These are phyloP conservation scores for Fusarium agapanthi DNA, from an alignment of 2,329 filamentous ascomycete genomes.

Conservation along the genomic window DNA sequence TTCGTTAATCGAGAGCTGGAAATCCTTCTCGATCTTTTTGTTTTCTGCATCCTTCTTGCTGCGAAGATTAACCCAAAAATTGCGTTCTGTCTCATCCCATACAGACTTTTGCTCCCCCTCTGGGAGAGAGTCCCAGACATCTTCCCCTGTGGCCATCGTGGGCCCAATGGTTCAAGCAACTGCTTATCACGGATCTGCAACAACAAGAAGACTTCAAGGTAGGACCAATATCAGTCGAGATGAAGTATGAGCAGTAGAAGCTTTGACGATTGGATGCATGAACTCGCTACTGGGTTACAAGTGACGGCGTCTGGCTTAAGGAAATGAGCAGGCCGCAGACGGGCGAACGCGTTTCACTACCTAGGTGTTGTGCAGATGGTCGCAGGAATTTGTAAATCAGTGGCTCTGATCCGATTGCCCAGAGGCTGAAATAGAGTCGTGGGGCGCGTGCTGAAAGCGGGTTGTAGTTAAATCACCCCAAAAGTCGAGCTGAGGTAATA, in stretches of 20 bases:
- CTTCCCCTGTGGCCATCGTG: conserved; percentile 37
- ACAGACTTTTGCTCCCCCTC: conserved; percentile 45
- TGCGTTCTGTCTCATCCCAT: conserved; percentile 49
- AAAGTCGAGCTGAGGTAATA: conserved; percentile 21
- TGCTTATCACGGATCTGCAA: neutral
- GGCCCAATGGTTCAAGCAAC: neutral
- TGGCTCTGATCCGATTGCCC: conserved; percentile 32
- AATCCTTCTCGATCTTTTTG: conserved; percentile 38
- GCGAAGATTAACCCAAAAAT: conserved; percentile 47
- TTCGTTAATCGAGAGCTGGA: conserved; percentile 38
- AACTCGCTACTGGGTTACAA: conserved; percentile 7
- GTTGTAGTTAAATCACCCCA: conserved; percentile 21
- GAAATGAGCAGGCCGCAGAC: neutral
- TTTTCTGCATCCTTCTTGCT: conserved; percentile 37
- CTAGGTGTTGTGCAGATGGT: conserved; percentile 18
- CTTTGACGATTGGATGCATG: conserved; percentile 6
- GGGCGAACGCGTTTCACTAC: conserved; percentile 10
- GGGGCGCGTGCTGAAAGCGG: conserved; percentile 31
- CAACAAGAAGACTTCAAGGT: neutral
- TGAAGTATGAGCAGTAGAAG: neutral
- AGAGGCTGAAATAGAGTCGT: conserved; percentile 37
- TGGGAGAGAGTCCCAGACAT: conserved; percentile 45
- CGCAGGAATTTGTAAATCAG: conserved; percentile 26
- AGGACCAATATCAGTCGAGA: neutral
- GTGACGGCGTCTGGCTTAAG: neutral